Base-by-base conservation (phyloP, 306 rosid species). In the Prosopis cineraria region DNA sequence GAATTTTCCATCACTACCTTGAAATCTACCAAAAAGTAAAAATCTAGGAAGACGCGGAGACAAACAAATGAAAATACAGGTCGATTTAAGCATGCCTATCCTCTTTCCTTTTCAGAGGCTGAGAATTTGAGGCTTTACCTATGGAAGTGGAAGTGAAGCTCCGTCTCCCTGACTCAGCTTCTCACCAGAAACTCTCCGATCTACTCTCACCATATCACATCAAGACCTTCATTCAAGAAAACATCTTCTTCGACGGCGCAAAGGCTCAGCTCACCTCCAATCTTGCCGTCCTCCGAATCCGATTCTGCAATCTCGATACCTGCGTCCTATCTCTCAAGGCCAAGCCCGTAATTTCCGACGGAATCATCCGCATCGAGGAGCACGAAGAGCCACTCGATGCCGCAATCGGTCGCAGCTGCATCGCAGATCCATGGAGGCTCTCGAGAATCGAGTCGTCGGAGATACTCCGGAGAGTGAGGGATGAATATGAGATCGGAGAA, bases 91-190 rank as follows among this genome's bases (percentile, higher is more conserved):
- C n/a, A n/a, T n/a, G n/a, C n/a, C 1, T 13, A 58, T 27, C 65
- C 37, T 11, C n/a, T n/a, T n/a, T n/a, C n/a, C n/a, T 29, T 58
- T 58, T 20, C 3, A 13, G 37, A 12, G 65, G 65, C 36, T 13
- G 65, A 27, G 9, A n/a, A 58, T 3, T 58, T 12, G n/a, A 58
- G 36, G 7, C 65, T 27, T 10, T 13, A 29, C 36, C 47, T 1
- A 83, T 84, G 91, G 91, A 87, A 78, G 88, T 89, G 30, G 93
- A 87, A 73, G 86, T 89, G 63, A 89, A 87, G 83, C 90, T 89
- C 48, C 78, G 82, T 31, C 91, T 89, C 63, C 74, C 79, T 17
- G 88, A 85, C 80, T 74, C 90, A 13, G 9, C 45, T 39, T 50
- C 88, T 17, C 93, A 87, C 86, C 87, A 89, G 75, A 89, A 82